These are phyloP conservation scores for Cladophialophora yegresii DNA, from an alignment of 2,329 filamentous ascomycete genomes.

Conservation along the genomic window DNA sequence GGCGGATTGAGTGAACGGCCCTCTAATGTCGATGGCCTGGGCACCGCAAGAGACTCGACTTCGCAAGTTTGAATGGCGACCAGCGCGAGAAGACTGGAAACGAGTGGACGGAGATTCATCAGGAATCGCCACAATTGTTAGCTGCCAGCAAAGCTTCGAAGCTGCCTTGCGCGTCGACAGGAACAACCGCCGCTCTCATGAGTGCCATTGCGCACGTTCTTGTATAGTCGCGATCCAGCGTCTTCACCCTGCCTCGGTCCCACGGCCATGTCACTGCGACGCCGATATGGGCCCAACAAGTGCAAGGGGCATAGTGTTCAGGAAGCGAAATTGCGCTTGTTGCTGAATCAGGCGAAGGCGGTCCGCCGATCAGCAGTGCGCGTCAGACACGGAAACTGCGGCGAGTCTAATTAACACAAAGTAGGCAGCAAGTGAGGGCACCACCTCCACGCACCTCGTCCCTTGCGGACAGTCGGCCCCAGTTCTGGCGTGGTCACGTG, in stretches of 20 bases:
- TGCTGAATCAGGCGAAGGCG: neutral
- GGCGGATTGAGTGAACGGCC: conserved; percentile 12
- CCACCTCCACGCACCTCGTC: neutral
- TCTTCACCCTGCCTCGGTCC: neutral
- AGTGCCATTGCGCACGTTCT: neutral
- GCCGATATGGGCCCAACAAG: neutral
- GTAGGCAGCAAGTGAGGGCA: neutral
- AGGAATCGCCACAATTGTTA: conserved; percentile 12
- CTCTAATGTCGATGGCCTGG: conserved; percentile 8
- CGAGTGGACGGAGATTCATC: conserved; percentile 14
- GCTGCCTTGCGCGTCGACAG: neutral
- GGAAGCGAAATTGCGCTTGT: neutral
- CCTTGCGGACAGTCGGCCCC: neutral
- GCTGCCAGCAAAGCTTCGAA: neutral
- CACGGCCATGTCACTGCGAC: neutral
- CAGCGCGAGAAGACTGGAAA: conserved; percentile 10
- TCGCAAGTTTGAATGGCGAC: conserved; percentile 4
- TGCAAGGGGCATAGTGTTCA: neutral
- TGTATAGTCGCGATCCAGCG: neutral
- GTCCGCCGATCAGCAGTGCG: neutral
- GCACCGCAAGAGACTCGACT: conserved; percentile 18
- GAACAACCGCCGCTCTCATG: neutral
- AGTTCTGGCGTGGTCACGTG: neutral
- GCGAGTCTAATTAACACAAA: too few species aligned
- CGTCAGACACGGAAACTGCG: neutral